Evolutionary conservation across 768 basidiomycete species (phyloP).

Genomic region (Phylloporus sp.): DNA sequence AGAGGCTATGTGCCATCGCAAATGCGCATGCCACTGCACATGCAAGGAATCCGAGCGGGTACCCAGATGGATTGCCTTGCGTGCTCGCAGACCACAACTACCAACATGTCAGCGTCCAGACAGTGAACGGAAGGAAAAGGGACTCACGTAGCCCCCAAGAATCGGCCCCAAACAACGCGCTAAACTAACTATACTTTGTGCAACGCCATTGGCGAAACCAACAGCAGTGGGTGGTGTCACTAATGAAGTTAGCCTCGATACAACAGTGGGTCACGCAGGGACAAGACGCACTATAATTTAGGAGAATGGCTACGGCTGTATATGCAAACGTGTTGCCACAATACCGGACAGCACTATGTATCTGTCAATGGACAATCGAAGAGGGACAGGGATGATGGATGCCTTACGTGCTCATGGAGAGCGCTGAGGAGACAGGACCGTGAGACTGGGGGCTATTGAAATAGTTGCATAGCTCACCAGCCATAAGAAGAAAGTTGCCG

Average conservation of each 20-base stretch:
- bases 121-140: background rate
- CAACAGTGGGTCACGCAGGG: background rate
- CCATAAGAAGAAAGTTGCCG: constrained; percentile 79
- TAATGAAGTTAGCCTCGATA: constrained; percentile 26
- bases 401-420: constrained; percentile 78
- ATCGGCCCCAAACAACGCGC: constrained; percentile 89
- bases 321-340: constrained; percentile 88
- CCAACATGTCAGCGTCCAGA: background rate
- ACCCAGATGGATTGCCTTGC: constrained; percentile 63
- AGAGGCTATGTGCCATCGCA: constrained; percentile 66
- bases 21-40: constrained; percentile 59
- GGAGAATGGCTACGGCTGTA: constrained; percentile 83
- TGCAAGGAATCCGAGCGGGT: constrained; percentile 69
- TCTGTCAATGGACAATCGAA: background rate
- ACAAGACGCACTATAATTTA: constrained; percentile 70
- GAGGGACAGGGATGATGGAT: background rate
- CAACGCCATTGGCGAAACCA: constrained; percentile 91
- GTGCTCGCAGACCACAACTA: constrained; percentile 77
- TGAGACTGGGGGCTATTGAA: constrained; percentile 1
- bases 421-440: constrained; percentile 39
- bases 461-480: constrained; percentile 43
- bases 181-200: constrained; percentile 92
- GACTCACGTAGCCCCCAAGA: constrained; percentile 70
- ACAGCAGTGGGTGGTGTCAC: constrained; percentile 90
- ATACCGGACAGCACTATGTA: constrained; percentile 72